Conservation (phyloP, 768 basidiomycete genomes). For the Naganishia randhawae region DNA sequence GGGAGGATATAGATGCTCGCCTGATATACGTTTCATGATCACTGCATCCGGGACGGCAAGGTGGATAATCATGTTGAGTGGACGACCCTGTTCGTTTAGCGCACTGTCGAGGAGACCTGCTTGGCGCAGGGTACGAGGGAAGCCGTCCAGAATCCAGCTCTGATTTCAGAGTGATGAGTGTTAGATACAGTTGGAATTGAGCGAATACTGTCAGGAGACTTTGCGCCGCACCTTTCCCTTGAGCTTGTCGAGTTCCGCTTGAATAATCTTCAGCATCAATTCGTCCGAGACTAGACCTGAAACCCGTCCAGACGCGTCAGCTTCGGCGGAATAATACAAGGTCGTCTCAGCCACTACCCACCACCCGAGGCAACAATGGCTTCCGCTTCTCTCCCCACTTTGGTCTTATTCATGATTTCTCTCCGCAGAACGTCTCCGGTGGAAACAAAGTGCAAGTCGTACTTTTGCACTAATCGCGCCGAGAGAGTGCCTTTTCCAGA, state of each 20-base stretch:
- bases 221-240: conserved; percentile 41
- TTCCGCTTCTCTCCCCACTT: conserved; percentile 47
- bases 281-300: conserved; percentile 49
- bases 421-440: conserved; percentile 51
- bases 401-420: conserved; percentile 46
- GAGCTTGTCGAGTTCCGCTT: conserved; percentile 46
- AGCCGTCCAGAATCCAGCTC: conserved; percentile 52
- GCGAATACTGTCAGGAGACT: neutral
- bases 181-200: neutral
- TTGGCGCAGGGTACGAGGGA: conserved; percentile 50
- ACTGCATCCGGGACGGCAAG: conserved; percentile 49
- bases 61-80: conserved; percentile 51
- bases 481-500: conserved; percentile 37
- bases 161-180: conserved; percentile 21
- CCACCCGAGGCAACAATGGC: conserved; percentile 48
- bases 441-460: conserved; percentile 50
- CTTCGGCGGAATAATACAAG: neutral
- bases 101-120: conserved; percentile 47
- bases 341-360: conserved; percentile 32
- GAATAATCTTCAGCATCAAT: conserved; percentile 49
- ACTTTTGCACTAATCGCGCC: conserved; percentile 44
- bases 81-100: conserved; percentile 46
- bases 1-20: conserved; percentile 33
- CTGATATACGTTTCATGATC: conserved; percentile 50
- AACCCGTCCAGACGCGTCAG: neutral